phyloP scores from a whole-genome alignment of 2,329 filamentous ascomycete species.

The Teratosphaeria zuluensis region DNA sequence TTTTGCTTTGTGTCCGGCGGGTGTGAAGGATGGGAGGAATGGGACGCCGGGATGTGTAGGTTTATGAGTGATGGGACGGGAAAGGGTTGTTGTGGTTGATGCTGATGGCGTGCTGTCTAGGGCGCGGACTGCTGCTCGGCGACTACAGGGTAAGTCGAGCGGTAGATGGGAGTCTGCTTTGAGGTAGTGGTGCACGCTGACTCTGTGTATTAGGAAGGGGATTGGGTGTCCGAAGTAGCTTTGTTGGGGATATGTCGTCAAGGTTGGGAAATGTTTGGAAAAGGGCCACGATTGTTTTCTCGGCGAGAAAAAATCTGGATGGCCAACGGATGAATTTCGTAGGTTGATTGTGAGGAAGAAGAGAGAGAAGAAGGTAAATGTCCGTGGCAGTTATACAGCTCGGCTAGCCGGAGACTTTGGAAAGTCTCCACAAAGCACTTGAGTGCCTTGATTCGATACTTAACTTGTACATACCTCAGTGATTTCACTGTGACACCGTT shows the following conservation, averaged over 20 bases:
- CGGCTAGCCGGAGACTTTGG: neutral
- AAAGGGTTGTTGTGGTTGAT: too few relatives aligned
- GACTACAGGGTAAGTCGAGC: neutral
- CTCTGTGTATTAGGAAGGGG: too few relatives aligned
- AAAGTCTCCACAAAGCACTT: neutral
- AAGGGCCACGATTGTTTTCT: neutral
- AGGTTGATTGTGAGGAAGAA: too few relatives aligned
- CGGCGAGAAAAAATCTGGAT: too few relatives aligned
- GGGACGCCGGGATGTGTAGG: neutral
- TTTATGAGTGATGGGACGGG: neutral
- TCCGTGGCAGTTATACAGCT: neutral
- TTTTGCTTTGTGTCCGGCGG: neutral
- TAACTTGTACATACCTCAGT: too few relatives aligned
- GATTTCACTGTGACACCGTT: too few relatives aligned
- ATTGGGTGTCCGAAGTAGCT: neutral
- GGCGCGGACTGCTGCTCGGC: neutral
- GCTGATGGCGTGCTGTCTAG: conserved; percentile 7
- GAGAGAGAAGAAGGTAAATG: too few relatives aligned
- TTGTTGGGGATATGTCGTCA: neutral
- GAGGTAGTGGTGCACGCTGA: neutral
- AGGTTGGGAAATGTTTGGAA: neutral
- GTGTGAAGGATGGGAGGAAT: neutral
- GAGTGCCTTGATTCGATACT: too few relatives aligned
- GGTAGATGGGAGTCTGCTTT: too few relatives aligned
- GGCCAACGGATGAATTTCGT: too few relatives aligned